Conservation (phyloP, 2,329 filamentous ascomycete genomes). For the Fusarium oligoseptatum region DNA sequence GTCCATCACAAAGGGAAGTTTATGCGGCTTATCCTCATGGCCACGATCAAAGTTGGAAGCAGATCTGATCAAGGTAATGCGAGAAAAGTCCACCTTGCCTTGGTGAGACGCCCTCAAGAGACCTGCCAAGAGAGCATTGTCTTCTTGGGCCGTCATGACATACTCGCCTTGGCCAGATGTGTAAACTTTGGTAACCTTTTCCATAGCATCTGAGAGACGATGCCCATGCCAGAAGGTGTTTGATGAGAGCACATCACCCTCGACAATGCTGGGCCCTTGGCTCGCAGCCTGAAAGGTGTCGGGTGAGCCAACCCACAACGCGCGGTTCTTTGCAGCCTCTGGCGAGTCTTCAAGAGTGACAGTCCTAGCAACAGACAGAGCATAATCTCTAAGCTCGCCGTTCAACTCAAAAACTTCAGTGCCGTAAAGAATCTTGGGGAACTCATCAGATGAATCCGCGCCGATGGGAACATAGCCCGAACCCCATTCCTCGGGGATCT, state of each 20-base stretch:
- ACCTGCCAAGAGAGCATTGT: conserved; percentile 32
- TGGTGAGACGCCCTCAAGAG: conserved; percentile 30
- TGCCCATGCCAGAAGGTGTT: conserved; percentile 42
- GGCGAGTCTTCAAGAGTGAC: conserved; percentile 14
- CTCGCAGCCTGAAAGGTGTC: conserved; percentile 14
- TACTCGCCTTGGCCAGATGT: conserved; percentile 29
- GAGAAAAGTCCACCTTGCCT: conserved; percentile 31
- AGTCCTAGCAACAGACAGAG: conserved; percentile 13
- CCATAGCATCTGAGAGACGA: conserved; percentile 36
- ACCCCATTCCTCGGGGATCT: conserved; percentile 32
- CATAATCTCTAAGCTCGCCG: conserved; percentile 24
- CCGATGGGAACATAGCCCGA: conserved; percentile 37
- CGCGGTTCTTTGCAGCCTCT: conserved; percentile 14
- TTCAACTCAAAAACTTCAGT: conserved; percentile 41
- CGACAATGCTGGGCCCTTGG: conserved; percentile 13
- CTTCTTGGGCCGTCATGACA: conserved; percentile 42
- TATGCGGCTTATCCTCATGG: conserved; percentile 30
- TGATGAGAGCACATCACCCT: conserved; percentile 38
- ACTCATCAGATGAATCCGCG: conserved; percentile 21
- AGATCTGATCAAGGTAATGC: conserved; percentile 33
- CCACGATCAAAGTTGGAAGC: conserved; percentile 39
- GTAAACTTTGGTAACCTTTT: conserved; percentile 31
- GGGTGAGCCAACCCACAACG: conserved; percentile 16
- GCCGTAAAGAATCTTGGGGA: conserved; percentile 31
- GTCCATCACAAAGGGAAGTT: conserved; percentile 39